Evolutionary conservation across 192 early-diverging fungal genomes (phyloP).

Genomic region (Coemansia sp.): DNA sequence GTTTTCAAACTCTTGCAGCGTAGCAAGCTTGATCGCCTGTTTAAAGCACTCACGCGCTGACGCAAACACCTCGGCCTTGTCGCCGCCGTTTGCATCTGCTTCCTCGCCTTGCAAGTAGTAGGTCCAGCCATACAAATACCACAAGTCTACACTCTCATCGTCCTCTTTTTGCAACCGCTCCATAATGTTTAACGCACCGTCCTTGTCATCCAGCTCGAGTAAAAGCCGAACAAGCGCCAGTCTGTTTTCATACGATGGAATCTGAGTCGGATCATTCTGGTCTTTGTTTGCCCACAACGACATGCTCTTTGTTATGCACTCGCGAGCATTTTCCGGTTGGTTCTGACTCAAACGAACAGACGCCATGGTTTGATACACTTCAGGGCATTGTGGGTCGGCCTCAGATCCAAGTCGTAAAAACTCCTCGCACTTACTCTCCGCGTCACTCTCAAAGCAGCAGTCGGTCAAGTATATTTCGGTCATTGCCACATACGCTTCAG

Average conservation of each 20-base stretch:
- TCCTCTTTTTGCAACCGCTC: conserved; percentile 84
- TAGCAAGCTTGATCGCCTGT: conserved; percentile 59
- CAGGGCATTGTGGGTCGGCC: conserved; percentile 72
- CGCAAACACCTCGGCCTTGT: conserved; percentile 25
- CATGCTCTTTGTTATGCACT: conserved; percentile 65
- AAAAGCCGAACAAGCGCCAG: conserved; percentile 80
- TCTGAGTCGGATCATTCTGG: conserved; percentile 36
- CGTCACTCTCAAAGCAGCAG: conserved; percentile 91
- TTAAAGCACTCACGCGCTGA: conserved; percentile 49
- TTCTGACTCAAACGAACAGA: conserved; percentile 87
- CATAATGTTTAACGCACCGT: conserved; percentile 76
- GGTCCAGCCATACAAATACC: conserved; percentile 96
- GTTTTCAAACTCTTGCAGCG: conserved; percentile 65
- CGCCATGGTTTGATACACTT: conserved; percentile 84
- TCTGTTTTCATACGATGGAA: conserved; percentile 82
- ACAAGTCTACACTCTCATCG: conserved; percentile 87
- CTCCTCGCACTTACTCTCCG: conserved; percentile 67
- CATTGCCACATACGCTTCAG: conserved; percentile 88
- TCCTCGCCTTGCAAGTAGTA: conserved; percentile 86
- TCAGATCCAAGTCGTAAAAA: conserved; percentile 68
- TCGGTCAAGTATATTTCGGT: conserved; percentile 98
- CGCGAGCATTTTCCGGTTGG: conserved; percentile 75
- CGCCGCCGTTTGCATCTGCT: conserved; percentile 48
- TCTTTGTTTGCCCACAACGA: conserved; percentile 70
- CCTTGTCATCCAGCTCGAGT: conserved; percentile 79